Conservation (phyloP, 2,329 filamentous ascomycete genomes). For the Ilyonectria robusta region DNA sequence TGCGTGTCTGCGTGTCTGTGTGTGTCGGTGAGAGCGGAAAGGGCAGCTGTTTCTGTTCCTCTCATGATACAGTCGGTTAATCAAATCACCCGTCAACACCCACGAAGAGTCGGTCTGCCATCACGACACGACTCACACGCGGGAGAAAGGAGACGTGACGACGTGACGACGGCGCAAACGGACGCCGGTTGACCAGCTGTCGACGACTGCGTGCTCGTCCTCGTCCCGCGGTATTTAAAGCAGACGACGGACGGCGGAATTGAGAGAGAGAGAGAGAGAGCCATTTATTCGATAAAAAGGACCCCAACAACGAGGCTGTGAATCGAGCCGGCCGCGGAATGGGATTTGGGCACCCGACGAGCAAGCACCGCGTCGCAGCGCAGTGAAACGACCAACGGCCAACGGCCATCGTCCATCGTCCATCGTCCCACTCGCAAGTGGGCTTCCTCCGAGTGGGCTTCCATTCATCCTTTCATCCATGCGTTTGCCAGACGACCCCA, state of each 20-base stretch:
- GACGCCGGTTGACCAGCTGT: too few species aligned
- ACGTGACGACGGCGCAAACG: background rate
- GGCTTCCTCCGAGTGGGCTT: conserved; percentile 10
- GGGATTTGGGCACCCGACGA: background rate
- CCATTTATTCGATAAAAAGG: conserved; percentile 1
- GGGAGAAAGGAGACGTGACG: background rate
- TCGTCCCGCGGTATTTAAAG: conserved; percentile 7
- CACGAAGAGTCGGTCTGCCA: background rate
- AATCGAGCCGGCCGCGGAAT: conserved; percentile 3
- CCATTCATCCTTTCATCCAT: conserved; percentile 1
- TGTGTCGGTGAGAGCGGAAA: conserved; percentile 21
- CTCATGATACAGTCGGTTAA: conserved; percentile 5
- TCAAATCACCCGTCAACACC: conserved; percentile 5
- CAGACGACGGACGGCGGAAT: background rate
- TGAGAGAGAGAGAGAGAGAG: background rate
- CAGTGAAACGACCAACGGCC: conserved; percentile 27
- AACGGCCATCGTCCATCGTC: background rate
- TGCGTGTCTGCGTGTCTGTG: conserved; percentile 14
- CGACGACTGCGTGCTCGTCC: background rate
- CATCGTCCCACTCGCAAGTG: conserved; percentile 34
- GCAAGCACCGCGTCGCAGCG: conserved; percentile 1
- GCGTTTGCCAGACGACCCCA: conserved; percentile 2
- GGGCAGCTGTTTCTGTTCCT: conserved; percentile 6
- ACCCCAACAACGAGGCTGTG: conserved; percentile 8
- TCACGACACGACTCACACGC: background rate